Evolutionary conservation across 805 yeast species (phyloP).

Genomic region (Cyberlindnera veronae): DNA sequence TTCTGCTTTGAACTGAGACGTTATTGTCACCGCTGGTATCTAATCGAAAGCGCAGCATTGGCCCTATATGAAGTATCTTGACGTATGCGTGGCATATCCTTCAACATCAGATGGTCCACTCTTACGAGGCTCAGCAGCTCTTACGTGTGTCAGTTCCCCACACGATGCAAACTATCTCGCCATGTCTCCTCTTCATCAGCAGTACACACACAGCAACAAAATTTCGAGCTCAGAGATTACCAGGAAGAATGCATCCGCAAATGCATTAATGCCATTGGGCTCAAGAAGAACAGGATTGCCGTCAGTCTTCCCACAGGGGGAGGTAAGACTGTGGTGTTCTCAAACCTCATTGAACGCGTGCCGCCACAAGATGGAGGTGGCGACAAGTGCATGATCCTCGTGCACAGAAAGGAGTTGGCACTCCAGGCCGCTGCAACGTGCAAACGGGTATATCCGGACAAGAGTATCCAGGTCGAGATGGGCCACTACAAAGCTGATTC

Average conservation of each 20-base stretch:
- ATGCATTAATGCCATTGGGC: conserved; percentile 45
- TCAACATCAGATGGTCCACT: too few relatives aligned
- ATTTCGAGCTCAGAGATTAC: conserved; percentile 42
- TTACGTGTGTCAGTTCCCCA: too few relatives aligned
- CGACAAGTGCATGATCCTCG: conserved; percentile 53
- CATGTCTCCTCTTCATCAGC: too few relatives aligned
- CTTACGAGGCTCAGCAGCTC: too few relatives aligned
- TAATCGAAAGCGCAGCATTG: too few relatives aligned
- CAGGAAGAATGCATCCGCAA: conserved; percentile 66
- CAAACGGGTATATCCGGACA: conserved; percentile 42
- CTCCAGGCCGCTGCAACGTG: conserved; percentile 61
- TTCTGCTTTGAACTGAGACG: too few relatives aligned
- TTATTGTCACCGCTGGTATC: too few relatives aligned
- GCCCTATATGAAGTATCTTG: too few relatives aligned
- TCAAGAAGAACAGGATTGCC: conserved; percentile 58
- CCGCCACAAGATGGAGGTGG: conserved; percentile 31
- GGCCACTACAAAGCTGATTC: conserved; percentile 42
- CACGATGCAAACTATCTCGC: too few relatives aligned
- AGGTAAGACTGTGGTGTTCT: conserved; percentile 83
- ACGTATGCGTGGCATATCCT: too few relatives aligned
- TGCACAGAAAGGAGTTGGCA: conserved; percentile 78
- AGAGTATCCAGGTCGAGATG: conserved; percentile 67
- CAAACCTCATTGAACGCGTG: conserved; percentile 49
- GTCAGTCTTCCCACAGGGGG: conserved; percentile 92
- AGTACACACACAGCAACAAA: too few relatives aligned